Conservation (phyloP, 768 basidiomycete genomes). For the Rhizopogon vesiculosus region DNA sequence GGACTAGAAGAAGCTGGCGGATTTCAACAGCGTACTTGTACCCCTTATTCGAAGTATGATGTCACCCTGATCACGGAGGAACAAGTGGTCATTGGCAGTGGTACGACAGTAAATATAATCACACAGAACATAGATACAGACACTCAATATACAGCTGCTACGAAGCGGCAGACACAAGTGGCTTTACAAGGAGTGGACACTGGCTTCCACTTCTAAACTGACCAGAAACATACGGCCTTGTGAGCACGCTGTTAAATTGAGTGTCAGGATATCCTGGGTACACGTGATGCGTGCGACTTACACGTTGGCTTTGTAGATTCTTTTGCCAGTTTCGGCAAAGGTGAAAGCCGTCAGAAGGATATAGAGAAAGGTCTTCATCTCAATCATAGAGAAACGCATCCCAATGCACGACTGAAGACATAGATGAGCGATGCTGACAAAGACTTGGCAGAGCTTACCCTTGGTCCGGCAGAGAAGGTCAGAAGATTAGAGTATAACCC, state of each 20-base stretch:
- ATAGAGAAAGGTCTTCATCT: conserved; percentile 76
- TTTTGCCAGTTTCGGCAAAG: conserved; percentile 48
- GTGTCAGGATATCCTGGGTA: not conserved
- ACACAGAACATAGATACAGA: no score
- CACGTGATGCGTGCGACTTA: conserved; percentile 28
- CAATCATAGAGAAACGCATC: conserved; percentile 76
- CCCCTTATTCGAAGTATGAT: not conserved
- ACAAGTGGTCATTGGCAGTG: no score
- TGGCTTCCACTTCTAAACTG: conserved; percentile 56
- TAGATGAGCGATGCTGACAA: conserved; percentile 1
- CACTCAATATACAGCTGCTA: not conserved
- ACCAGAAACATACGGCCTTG: conserved; percentile 55
- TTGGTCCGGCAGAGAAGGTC: conserved; percentile 77
- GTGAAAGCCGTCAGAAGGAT: conserved; percentile 63
- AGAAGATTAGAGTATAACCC: conserved; percentile 69
- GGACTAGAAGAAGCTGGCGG: not conserved
- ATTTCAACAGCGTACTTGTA: not conserved
- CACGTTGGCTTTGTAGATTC: conserved; percentile 59
- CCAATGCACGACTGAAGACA: conserved; percentile 71
- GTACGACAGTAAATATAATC: no score
- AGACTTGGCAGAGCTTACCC: conserved; percentile 41
- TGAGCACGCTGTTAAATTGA: conserved; percentile 44
- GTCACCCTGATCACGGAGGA: not conserved
- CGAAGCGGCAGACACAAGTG: not conserved
- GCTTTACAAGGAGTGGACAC: conserved; percentile 51